These are phyloP conservation scores for Entomortierella beljakovae DNA, from an alignment of 192 early-diverging fungal species.

Conservation along the genomic window DNA sequence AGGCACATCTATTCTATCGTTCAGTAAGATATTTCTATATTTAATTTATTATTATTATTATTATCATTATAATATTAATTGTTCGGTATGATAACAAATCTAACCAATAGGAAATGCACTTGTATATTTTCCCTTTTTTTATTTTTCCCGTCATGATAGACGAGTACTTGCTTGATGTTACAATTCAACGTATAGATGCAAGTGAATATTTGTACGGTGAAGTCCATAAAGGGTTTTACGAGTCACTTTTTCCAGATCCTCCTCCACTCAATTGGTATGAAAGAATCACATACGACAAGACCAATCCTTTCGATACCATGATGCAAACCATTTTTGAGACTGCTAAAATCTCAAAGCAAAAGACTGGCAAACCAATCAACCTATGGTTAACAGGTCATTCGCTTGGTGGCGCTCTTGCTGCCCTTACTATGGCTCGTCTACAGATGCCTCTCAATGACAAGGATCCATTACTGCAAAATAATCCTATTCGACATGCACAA, in stretches of 20 bases:
- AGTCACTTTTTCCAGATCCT: constrained; percentile 56
- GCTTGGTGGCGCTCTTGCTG: constrained; percentile 60
- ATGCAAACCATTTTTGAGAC: constrained; percentile 53
- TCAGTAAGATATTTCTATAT: constrained; percentile 23
- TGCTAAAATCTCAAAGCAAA: constrained; percentile 6
- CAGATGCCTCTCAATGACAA: constrained; percentile 47
- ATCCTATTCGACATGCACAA: background rate
- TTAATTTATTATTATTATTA: background rate
- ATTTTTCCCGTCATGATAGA: background rate
- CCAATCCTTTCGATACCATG: constrained; percentile 58
- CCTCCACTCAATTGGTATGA: constrained; percentile 5
- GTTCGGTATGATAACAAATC: too few relatives aligned
- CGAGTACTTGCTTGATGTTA: constrained; percentile 60
- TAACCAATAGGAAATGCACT: background rate
- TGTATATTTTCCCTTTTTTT: background rate
- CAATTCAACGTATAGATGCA: constrained; percentile 62
- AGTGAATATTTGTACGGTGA: constrained; percentile 61
- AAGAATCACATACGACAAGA: constrained; percentile 27
- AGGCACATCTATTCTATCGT: constrained; percentile 63
- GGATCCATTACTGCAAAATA: constrained; percentile 20
- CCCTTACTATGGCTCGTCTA: constrained; percentile 57
- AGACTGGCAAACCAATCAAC: constrained; percentile 48
- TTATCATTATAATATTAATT: too few relatives aligned
- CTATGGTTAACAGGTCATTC: constrained; percentile 69
- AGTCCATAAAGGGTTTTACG: constrained; percentile 67